Conservation (phyloP, 2,329 filamentous ascomycete genomes). For the Aspergillus nomiae region DNA sequence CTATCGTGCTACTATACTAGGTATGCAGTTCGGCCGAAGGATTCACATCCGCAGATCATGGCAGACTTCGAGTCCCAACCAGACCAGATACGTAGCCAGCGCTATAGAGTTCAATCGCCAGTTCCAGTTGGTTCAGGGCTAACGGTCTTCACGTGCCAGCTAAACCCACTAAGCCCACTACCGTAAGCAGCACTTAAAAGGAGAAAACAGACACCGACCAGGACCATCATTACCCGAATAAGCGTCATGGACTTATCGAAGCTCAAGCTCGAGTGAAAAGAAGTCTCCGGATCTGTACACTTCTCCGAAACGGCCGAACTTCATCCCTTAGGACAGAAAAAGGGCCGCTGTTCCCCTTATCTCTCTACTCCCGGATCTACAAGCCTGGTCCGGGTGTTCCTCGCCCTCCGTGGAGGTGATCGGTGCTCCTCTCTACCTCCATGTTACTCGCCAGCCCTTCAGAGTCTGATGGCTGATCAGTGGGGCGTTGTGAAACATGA, state of each 20-base stretch:
- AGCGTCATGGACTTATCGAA: neutral
- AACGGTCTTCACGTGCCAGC: constrained; percentile 5
- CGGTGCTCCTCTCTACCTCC: neutral
- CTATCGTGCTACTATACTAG: neutral
- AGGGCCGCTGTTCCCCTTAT: neutral
- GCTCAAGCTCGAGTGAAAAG: constrained; percentile 2
- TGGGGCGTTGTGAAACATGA: constrained; percentile 3
- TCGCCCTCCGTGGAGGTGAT: neutral
- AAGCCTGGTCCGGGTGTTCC: constrained; percentile 1
- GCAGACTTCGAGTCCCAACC: neutral
- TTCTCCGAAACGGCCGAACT: constrained; percentile 3
- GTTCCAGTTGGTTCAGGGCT: neutral
- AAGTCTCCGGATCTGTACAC: constrained; percentile 2
- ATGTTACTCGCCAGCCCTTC: constrained; percentile 6
- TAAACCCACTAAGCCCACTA: neutral
- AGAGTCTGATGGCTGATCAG: constrained; percentile 3
- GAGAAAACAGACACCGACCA: neutral
- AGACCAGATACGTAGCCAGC: neutral
- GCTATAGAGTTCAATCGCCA: constrained; percentile 1
- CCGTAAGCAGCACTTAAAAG: neutral
- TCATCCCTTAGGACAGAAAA: neutral
- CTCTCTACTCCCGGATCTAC: neutral
- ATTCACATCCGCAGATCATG: neutral
- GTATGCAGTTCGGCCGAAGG: constrained; percentile 4
- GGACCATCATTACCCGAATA: constrained; percentile 5